A percentile compares a stretch with the other conserved stretches of the same genome.
phyloP scores from a whole-genome alignment of 306 rosid species.

The Ochetophila trinervis region DNA sequence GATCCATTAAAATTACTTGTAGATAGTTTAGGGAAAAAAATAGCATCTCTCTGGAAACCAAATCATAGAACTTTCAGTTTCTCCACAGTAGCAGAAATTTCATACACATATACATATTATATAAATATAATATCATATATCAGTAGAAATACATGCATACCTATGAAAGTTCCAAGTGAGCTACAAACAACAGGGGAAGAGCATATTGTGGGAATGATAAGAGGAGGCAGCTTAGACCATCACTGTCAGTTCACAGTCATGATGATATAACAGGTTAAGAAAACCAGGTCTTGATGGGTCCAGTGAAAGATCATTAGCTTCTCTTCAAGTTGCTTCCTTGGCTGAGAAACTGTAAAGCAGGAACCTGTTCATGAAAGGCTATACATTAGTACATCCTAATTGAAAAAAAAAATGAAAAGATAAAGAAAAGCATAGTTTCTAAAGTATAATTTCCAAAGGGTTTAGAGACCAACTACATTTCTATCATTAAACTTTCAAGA shows the following conservation, averaged over 20 bases:
- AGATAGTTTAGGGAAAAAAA: not conserved
- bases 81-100: constrained; percentile 11
- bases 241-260: constrained; percentile 14
- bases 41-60: not conserved
- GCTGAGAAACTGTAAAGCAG: constrained; percentile 46
- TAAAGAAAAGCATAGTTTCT: not conserved
- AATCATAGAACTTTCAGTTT: not conserved
- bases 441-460: not conserved
- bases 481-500: constrained; percentile 30
- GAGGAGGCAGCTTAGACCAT: constrained; percentile 18
- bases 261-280: constrained; percentile 28
- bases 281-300: constrained; percentile 35
- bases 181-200: constrained; percentile 1
- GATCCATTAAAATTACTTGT: not conserved
- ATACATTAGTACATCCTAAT: constrained; percentile 13
- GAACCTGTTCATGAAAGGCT: constrained; percentile 34
- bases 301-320: constrained; percentile 20
- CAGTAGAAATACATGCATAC: constrained; percentile 8
- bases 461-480: not conserved
- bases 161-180: constrained; percentile 10
- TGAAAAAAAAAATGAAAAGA: no score
- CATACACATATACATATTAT: no score
- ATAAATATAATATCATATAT: no score
- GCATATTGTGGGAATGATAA: constrained; percentile 19
- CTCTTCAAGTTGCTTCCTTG: constrained; percentile 28